Conservation (phyloP, 768 basidiomycete genomes). For the Lactifluus subvellereus region DNA sequence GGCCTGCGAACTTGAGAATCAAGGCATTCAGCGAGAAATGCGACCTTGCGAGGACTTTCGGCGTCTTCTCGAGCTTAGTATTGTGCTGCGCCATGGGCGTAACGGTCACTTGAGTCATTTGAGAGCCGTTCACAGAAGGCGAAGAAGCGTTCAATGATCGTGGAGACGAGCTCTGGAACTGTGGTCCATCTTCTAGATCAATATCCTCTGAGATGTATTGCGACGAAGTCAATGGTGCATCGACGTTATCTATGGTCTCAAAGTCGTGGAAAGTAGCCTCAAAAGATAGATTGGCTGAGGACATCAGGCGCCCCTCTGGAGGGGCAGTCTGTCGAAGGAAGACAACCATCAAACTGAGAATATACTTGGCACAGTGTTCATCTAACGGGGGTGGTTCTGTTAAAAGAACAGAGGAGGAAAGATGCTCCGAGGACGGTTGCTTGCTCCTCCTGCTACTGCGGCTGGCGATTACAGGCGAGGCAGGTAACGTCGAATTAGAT, state of each 20-base stretch:
- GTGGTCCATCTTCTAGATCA: neutral
- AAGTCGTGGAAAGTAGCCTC: conserved; percentile 67
- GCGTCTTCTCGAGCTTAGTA: conserved; percentile 54
- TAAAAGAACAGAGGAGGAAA: conserved; percentile 40
- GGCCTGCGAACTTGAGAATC: conserved; percentile 66
- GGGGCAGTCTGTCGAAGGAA: conserved; percentile 69
- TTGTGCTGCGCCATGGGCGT: conserved; percentile 25
- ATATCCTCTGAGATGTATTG: conserved; percentile 21
- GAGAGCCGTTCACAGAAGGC: conserved; percentile 21
- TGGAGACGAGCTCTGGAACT: conserved; percentile 2
- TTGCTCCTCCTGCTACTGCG: conserved; percentile 30
- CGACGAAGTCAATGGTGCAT: conserved; percentile 26
- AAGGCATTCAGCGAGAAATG: conserved; percentile 50
- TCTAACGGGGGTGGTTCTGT: conserved; percentile 70
- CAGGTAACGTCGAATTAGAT: conserved; percentile 34
- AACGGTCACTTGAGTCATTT: conserved; percentile 25
- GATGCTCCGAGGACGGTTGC: conserved; percentile 42
- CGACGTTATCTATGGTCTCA: conserved; percentile 46
- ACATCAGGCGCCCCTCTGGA: conserved; percentile 50
- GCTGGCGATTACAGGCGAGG: conserved; percentile 30
- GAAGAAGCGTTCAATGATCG: conserved; percentile 17
- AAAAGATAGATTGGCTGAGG: conserved; percentile 54
- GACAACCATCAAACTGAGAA: conserved; percentile 76
- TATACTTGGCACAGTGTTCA: conserved; percentile 74
- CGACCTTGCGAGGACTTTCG: conserved; percentile 53